phyloP scores from a whole-genome alignment of 208 protist genomes.

The Acanthamoeba castellanii region DNA sequence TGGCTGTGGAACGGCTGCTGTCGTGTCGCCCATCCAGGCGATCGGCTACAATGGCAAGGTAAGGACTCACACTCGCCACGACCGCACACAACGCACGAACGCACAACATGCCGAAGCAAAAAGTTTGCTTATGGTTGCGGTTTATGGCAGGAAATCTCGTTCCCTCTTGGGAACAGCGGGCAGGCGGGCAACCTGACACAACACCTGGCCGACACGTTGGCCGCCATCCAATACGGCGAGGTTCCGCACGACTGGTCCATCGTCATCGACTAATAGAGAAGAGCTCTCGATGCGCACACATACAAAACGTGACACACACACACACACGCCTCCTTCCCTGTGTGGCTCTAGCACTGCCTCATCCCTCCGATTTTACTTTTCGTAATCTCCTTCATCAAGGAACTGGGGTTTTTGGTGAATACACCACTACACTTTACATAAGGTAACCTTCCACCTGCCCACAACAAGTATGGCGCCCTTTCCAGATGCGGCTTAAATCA shows the following conservation, averaged over 20 bases:
- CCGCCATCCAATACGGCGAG: constrained; percentile 89
- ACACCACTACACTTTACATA: no score
- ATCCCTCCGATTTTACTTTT: no score
- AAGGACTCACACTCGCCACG: constrained; percentile 67
- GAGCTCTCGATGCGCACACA: no score
- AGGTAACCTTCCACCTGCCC: no score
- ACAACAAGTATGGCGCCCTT: no score
- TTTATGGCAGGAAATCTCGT: constrained; percentile 71
- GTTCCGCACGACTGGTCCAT: constrained; percentile 87
- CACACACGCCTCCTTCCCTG: no score
- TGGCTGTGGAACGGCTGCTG: constrained; percentile 97
- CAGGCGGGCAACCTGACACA: constrained; percentile 83
- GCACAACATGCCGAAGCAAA: background rate
- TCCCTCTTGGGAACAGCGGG: constrained; percentile 73
- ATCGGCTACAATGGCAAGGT: constrained; percentile 91
- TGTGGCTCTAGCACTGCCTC: no score
- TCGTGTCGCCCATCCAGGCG: constrained; percentile 94
- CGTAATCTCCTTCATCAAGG: no score
- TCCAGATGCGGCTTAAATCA: no score
- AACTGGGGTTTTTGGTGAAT: no score
- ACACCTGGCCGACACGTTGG: constrained; percentile 80
- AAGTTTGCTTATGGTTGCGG: background rate
- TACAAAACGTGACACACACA: no score
- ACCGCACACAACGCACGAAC: background rate
- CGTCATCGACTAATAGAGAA: constrained; percentile 75